phyloP scores from a whole-genome alignment of 306 rosid species.

The Heteromeles arbutifolia region DNA sequence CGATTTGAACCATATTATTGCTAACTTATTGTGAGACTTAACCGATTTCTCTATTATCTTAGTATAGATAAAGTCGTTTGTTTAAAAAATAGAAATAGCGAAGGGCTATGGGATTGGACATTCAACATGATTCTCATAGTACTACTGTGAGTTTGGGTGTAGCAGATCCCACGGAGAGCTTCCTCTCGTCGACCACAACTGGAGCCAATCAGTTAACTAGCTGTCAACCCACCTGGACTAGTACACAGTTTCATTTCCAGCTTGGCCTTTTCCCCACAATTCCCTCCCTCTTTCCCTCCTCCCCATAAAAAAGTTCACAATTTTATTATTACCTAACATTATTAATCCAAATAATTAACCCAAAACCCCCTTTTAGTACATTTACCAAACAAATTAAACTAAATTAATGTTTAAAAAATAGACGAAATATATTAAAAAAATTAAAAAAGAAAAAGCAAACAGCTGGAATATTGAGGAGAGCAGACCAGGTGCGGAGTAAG shows the following conservation, averaged over 20 bases:
- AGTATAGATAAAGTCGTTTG: too few relatives aligned
- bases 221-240: constrained; percentile 43
- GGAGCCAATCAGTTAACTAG: constrained; percentile 38
- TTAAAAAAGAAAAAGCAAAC: neutral
- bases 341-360: neutral
- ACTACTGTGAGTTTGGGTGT: neutral
- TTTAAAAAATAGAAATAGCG: neutral
- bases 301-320: neutral
- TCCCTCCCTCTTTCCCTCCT: neutral
- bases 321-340: neutral
- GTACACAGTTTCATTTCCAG: constrained; percentile 20
- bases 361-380: neutral
- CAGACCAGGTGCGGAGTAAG: constrained; percentile 23
- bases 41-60: accelerated
- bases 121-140: neutral
- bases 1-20: too few relatives aligned
- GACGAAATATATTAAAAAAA: neutral
- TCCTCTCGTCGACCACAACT: too few relatives aligned
- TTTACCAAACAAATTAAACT: neutral
- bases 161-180: neutral
- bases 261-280: neutral
- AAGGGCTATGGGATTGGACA: too few relatives aligned
- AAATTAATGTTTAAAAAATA: neutral
- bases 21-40: too few relatives aligned
- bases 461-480: constrained; percentile 11